Evolutionary conservation across 2,329 filamentous ascomycete genomes (phyloP), one percentile per base, ranked within the genome.

Genomic region (Aspergillus sp.): DNA sequence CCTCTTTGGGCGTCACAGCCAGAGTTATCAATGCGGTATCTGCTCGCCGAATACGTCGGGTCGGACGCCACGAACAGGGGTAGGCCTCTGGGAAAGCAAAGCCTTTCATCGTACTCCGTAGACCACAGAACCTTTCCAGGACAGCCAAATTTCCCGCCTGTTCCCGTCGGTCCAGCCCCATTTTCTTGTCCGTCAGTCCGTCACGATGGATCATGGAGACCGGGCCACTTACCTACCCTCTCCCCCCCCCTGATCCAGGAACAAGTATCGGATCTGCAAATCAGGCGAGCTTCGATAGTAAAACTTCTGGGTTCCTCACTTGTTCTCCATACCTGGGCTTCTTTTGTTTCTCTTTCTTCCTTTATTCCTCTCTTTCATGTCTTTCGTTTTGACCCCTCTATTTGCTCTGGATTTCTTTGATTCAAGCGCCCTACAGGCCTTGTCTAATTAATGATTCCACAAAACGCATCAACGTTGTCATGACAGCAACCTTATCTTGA

Each of bases 241-340:
- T 20, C 24, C 29, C 32, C 49, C 50, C 60, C 62, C 64, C 59
- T 59, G 59, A 64, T 57, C 55, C 60, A 61, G 57, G 60, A 60
- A 59, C 62, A 58, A 55, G 57, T 59, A 55, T 59, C 22, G 55
- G 64, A 66, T 66, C 65, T 64, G 55, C 65, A 52, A 58, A 58
- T 52, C 36, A 36, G 39, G 53, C 55, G 50, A 49, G 50, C 50
- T 54, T 52, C 11, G 55, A 26, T 52, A 47, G 58, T 56, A 56
- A 57, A 52, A 24, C 36, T 46, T 55, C 51, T 50, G 29, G n/a
- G 16, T 14, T 42, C 36, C 36, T 42, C 36, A 42, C 36, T 16
- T 42, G 16, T 14, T n/a, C 36, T 42, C 6, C 36, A 42, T n/a
- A n/a, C 6, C 14, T 6, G 16, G 24, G 20, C 24, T 55, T 54